Conservation (phyloP, 345 rosid species). For the Nephelium lappaceum region DNA sequence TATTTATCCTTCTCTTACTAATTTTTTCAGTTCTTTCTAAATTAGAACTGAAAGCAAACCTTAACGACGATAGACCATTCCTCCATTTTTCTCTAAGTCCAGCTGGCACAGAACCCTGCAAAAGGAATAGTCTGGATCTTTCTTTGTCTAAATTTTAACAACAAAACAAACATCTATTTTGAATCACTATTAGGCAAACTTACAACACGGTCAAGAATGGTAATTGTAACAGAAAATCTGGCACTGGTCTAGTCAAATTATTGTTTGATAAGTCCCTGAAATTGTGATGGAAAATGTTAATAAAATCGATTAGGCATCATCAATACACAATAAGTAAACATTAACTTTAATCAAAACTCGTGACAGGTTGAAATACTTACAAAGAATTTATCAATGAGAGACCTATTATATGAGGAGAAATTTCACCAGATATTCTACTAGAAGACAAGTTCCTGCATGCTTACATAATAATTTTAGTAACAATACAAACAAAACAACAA, state of each 20-base stretch:
- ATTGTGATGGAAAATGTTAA: not conserved
- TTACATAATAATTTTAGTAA: too few relatives aligned
- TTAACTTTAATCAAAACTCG: too few relatives aligned
- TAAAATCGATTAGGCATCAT: too few relatives aligned
- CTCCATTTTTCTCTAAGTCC: conserved; percentile 28
- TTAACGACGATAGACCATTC: conserved; percentile 30
- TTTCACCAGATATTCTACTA: conserved; percentile 38
- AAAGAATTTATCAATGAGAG: conserved; percentile 5
- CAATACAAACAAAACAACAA: too few relatives aligned
- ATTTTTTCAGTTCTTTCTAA: too few relatives aligned
- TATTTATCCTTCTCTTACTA: too few relatives aligned
- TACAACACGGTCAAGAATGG: conserved; percentile 40
- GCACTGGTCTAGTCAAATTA: conserved; percentile 45
- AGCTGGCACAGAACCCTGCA: conserved; percentile 50
- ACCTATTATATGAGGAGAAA: conserved; percentile 27
- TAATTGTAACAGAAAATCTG: conserved; percentile 38
- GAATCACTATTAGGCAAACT: conserved; percentile 21
- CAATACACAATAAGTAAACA: too few relatives aligned
- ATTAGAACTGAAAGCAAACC: not conserved
- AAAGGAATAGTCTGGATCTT: not conserved
- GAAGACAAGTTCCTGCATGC: conserved; percentile 41
- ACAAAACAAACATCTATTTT: too few relatives aligned
- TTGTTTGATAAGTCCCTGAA: conserved; percentile 55
- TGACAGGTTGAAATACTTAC: conserved; percentile 33
- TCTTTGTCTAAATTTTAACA: too few relatives aligned